Evolutionary conservation across 2,329 filamentous ascomycete species (phyloP).

Genomic region (Moelleriella libera): DNA sequence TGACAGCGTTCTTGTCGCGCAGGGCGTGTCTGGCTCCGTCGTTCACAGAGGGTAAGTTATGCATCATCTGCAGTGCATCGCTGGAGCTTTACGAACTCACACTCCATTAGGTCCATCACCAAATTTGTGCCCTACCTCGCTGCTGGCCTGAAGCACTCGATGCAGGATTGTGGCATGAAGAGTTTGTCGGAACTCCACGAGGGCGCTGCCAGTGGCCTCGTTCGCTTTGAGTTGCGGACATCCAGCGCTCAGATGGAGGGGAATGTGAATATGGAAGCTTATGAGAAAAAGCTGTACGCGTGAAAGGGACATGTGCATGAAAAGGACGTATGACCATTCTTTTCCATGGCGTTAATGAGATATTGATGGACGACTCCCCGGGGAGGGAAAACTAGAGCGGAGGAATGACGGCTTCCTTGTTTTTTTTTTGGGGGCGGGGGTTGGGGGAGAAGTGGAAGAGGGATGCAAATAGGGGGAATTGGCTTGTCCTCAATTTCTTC

Average conservation of each 20-base stretch:
- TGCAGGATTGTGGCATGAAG: slow-evolving; percentile 86
- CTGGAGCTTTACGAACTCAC: slow-evolving; percentile 14
- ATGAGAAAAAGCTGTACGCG: slow-evolving; percentile 99
- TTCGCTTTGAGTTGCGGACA: slow-evolving; percentile 89
- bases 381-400: too few species aligned
- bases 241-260: slow-evolving; percentile 93
- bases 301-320: slow-evolving; percentile 24
- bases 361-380: too few species aligned
- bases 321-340: too few species aligned
- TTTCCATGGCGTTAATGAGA: too few species aligned
- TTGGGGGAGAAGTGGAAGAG: too few species aligned
- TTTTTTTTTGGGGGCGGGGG: too few species aligned
- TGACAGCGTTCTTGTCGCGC: slow-evolving; percentile 84
- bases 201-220: slow-evolving; percentile 55
- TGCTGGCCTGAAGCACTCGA: slow-evolving; percentile 89
- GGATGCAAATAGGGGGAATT: too few species aligned
- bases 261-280: slow-evolving; percentile 95
- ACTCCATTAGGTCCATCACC: slow-evolving; percentile 52
- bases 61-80: neutral
- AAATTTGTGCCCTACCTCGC: slow-evolving; percentile 96
- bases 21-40: slow-evolving; percentile 84
- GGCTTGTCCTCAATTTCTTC: too few species aligned
- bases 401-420: too few species aligned
- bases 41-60: slow-evolving; percentile 51
- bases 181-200: slow-evolving; percentile 67